These are phyloP conservation scores for Plenodomus tracheiphilus DNA, from an alignment of 2,329 filamentous ascomycete species.

Conservation along the genomic window DNA sequence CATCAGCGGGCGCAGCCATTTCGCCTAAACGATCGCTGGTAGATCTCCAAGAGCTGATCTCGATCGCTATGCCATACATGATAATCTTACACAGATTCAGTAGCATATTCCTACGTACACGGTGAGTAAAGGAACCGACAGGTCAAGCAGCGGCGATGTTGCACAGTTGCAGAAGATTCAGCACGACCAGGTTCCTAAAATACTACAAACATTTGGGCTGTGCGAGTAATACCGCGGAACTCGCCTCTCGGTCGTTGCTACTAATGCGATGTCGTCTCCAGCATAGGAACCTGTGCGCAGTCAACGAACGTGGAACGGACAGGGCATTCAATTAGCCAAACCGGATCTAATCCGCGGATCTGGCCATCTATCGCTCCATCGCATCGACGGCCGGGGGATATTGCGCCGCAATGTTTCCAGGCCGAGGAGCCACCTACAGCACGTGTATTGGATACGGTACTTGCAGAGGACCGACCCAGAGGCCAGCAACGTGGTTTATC, in stretches of 20 bases:
- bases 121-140: background rate
- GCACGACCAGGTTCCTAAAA: too few relatives aligned
- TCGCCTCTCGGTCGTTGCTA: background rate
- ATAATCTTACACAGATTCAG: background rate
- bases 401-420: too few relatives aligned
- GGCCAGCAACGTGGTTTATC: background rate
- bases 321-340: background rate
- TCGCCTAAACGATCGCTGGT: background rate
- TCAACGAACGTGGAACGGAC: too few relatives aligned
- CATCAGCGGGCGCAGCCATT: background rate
- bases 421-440: too few relatives aligned
- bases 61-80: too few relatives aligned
- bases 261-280: background rate
- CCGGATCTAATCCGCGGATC: background rate
- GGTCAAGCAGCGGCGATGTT: background rate
- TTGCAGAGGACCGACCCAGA: too few relatives aligned
- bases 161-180: background rate
- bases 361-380: background rate
- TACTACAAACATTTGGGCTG: background rate
- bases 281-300: background rate
- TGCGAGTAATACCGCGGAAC: background rate
- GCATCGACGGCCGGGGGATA: too few relatives aligned
- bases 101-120: background rate
- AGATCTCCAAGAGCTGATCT: background rate
- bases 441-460: too few relatives aligned